Evolutionary conservation across 2,329 filamentous ascomycete genomes (phyloP).

Genomic region (Trichoderma cornu-damae): DNA sequence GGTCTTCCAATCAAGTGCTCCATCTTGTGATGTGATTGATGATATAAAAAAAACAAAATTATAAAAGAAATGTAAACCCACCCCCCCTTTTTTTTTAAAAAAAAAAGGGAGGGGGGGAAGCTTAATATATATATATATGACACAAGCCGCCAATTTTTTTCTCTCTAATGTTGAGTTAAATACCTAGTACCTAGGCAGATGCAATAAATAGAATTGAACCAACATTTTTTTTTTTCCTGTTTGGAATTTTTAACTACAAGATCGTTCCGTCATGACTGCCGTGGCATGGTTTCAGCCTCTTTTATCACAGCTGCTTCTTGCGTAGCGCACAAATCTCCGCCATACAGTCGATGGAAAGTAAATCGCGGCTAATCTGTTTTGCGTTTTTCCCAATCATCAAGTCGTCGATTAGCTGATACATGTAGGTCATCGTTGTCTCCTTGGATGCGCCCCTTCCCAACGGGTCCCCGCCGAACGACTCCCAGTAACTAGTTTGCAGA

Average conservation of each 20-base stretch:
- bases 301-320: conserved; percentile 22
- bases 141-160: conserved; percentile 1
- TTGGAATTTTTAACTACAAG: no score
- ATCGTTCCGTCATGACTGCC: not conserved
- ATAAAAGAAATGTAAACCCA: no score
- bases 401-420: conserved; percentile 28
- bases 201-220: conserved; percentile 7
- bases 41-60: not conserved
- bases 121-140: not conserved
- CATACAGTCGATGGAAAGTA: conserved; percentile 30
- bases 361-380: conserved; percentile 24
- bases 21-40: conserved; percentile 55
- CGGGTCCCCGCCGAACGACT: conserved; percentile 25
- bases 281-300: not conserved
- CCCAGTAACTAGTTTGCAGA: conserved; percentile 29
- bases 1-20: conserved; percentile 71
- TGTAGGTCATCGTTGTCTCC: conserved; percentile 27
- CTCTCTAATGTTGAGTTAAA: not conserved
- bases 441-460: conserved; percentile 22
- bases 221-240: not conserved
- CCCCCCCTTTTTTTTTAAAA: not conserved
- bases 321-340: conserved; percentile 28
- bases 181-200: conserved; percentile 4
- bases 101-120: no score
- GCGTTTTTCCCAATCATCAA: conserved; percentile 22